Percentiles rank a stretch among this genome's conserved stretches.
Conservation (phyloP, 2,329 filamentous ascomycete genomes). For the Ceratocystis lukuohia region DNA sequence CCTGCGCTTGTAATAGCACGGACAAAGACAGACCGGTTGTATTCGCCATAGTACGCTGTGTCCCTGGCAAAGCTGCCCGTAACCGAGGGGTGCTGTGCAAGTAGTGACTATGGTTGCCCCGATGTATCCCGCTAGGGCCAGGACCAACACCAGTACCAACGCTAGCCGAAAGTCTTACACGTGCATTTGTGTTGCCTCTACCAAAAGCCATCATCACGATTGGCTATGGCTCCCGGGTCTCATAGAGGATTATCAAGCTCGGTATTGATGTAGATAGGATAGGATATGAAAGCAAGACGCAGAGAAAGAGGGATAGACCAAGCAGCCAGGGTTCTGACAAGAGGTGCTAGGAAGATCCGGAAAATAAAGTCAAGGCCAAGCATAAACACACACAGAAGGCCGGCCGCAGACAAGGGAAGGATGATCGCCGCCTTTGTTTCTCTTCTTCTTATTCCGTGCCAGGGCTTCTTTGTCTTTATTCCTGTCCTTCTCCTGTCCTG, state of each 20-base stretch:
- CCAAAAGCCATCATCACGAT: conserved; percentile 11
- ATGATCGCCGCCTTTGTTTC: too few relatives aligned
- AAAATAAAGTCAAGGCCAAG: too few relatives aligned
- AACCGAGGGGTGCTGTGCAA: neutral
- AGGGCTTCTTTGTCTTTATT: too few relatives aligned
- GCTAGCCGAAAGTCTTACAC: conserved; percentile 5
- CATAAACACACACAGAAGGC: too few relatives aligned
- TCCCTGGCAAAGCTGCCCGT: neutral
- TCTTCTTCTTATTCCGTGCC: too few relatives aligned
- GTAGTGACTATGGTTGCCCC: neutral
- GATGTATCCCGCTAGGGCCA: neutral
- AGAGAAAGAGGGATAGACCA: too few relatives aligned
- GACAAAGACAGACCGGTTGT: neutral
- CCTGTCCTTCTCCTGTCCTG: too few relatives aligned
- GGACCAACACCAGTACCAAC: neutral
- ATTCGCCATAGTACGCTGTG: neutral
- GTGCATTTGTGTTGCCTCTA: conserved; percentile 9
- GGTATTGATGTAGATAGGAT: neutral
- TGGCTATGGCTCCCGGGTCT: neutral
- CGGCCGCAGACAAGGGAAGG: too few relatives aligned
- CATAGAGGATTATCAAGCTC: neutral
- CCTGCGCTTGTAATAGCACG: neutral
- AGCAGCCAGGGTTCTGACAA: too few relatives aligned
- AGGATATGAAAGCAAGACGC: too few relatives aligned
- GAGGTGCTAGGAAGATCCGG: too few relatives aligned